Conservation (phyloP, 2,329 filamentous ascomycete species). For the Colletotrichum eleusines region DNA sequence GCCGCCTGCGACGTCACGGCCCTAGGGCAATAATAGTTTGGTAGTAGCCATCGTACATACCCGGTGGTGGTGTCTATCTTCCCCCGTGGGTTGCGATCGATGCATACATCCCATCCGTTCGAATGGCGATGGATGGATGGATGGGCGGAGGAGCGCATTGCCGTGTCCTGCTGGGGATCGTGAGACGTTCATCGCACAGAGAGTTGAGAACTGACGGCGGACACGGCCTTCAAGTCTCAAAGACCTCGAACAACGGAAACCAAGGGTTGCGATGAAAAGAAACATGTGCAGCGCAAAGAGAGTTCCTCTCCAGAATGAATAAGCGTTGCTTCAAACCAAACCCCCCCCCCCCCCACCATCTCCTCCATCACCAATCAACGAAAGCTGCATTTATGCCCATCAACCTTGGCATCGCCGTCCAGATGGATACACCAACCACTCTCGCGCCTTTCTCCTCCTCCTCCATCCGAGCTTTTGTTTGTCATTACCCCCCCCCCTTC, state of each 20-base stretch:
- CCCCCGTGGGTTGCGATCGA: slow-evolving; percentile 20
- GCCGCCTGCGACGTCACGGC: slow-evolving; percentile 21
- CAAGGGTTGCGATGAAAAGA: not conserved
- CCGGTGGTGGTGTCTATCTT: no score
- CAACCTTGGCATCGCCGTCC: not conserved
- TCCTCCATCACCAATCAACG: slow-evolving; percentile 2
- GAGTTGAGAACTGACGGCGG: not conserved
- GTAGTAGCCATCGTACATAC: slow-evolving; percentile 29
- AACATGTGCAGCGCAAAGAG: not conserved
- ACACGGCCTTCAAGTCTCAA: not conserved
- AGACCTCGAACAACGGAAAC: no score
- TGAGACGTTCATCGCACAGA: not conserved
- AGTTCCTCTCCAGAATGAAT: not conserved
- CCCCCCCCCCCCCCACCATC: no score
- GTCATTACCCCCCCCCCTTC: no score
- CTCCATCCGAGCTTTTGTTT: not conserved
- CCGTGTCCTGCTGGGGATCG: not conserved
- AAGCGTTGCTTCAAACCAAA: not conserved
- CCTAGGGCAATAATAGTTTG: no score
- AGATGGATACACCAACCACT: not conserved
- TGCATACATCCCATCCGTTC: slow-evolving; percentile 5
- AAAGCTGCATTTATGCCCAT: slow-evolving; percentile 10
- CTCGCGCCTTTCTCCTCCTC: not conserved
- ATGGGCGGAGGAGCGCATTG: slow-evolving; percentile 4
- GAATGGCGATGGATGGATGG: not conserved